phyloP scores from a whole-genome alignment of 2,329 filamentous ascomycete species.

The Phoma herbarum region DNA sequence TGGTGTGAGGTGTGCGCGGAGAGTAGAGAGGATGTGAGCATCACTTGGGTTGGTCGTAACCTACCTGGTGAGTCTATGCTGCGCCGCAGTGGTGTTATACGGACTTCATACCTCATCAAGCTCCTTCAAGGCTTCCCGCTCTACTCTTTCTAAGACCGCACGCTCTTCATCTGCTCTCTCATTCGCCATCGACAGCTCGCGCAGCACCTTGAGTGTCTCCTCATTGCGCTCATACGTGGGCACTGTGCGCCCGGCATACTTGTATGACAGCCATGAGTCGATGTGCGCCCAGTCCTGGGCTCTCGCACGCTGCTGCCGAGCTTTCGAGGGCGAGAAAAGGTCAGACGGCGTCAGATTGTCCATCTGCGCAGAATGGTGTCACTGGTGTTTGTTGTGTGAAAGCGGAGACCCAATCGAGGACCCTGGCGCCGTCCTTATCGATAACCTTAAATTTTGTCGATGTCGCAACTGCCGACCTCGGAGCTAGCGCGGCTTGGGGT shows the following conservation, averaged over 20 bases:
- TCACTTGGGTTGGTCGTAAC: constrained; percentile 30
- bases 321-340: constrained; percentile 69
- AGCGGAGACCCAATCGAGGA: constrained; percentile 10
- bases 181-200: constrained; percentile 77
- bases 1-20: constrained; percentile 40
- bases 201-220: constrained; percentile 78
- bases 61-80: constrained; percentile 31
- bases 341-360: constrained; percentile 53
- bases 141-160: constrained; percentile 64
- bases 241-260: constrained; percentile 71
- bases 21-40: constrained; percentile 34
- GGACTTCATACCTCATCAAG: constrained; percentile 51
- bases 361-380: constrained; percentile 25
- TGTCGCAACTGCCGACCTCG: constrained; percentile 44
- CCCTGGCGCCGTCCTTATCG: constrained; percentile 35
- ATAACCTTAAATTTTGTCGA: constrained; percentile 42
- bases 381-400: constrained; percentile 16
- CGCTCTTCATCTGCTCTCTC: constrained; percentile 79
- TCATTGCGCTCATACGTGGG: constrained; percentile 87
- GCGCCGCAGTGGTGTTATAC: constrained; percentile 14
- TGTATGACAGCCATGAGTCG: constrained; percentile 77
- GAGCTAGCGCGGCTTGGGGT: constrained; percentile 29
- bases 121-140: constrained; percentile 67
- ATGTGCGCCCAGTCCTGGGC: constrained; percentile 93
- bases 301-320: constrained; percentile 78